Conservation (phyloP, 2,329 filamentous ascomycete species). For the Colletotrichum sp. region DNA sequence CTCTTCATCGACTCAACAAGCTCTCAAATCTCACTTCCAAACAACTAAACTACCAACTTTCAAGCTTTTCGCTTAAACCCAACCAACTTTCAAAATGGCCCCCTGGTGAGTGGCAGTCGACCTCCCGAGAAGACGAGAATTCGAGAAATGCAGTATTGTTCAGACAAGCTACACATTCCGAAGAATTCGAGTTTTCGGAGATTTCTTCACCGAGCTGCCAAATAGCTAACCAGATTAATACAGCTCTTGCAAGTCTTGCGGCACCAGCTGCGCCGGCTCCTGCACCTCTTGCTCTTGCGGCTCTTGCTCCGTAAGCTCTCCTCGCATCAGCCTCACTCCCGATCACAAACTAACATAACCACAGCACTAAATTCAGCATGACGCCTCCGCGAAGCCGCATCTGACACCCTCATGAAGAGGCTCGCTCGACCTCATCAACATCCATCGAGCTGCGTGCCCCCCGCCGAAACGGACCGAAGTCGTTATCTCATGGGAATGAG, state of each 20-base stretch:
- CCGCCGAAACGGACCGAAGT: conserved; percentile 4
- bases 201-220: not conserved
- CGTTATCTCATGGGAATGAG: conserved; percentile 3
- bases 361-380: conserved; percentile 15
- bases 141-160: not conserved
- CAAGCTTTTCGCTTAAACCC: conserved; percentile 6
- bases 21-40: not conserved
- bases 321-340: too few species aligned
- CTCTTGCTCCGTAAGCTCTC: conserved; percentile 19
- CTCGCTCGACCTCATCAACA: conserved; percentile 2
- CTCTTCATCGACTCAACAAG: conserved; percentile 12
- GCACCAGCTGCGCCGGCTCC: conserved; percentile 19
- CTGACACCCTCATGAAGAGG: not conserved
- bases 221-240: not conserved
- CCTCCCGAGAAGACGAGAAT: not conserved
- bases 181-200: not conserved
- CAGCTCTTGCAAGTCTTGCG: conserved; percentile 24
- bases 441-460: conserved; percentile 15
- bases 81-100: conserved; percentile 18
- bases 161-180: not conserved
- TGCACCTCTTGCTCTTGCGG: conserved; percentile 22
- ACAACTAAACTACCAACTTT: conserved; percentile 1
- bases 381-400: not conserved
- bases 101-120: conserved; percentile 15
- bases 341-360: not conserved